phyloP scores from a whole-genome alignment of 441 rosid genomes.

The Populus hybrid region DNA sequence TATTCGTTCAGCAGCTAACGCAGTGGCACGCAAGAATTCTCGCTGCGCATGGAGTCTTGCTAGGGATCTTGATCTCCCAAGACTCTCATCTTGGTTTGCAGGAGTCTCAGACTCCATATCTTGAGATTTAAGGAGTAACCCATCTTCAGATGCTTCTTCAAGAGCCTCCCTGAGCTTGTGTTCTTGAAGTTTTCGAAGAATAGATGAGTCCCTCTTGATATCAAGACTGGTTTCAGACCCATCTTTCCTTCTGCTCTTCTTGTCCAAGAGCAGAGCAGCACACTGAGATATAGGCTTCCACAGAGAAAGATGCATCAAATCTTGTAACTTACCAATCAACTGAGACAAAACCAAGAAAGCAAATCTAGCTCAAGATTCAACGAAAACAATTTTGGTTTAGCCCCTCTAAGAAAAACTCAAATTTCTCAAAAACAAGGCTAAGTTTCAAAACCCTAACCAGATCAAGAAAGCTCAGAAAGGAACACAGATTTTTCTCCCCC shows the following conservation, averaged over 20 bases:
- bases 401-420: slow-evolving; percentile 40
- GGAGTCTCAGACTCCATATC: slow-evolving; percentile 48
- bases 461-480: neutral
- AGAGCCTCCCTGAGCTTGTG: slow-evolving; percentile 78
- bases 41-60: slow-evolving; percentile 89
- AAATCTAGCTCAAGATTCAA: slow-evolving; percentile 28
- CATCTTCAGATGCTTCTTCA: slow-evolving; percentile 83
- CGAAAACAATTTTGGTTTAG: slow-evolving; percentile 18
- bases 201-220: slow-evolving; percentile 34
- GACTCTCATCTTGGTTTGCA: slow-evolving; percentile 40
- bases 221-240: slow-evolving; percentile 48
- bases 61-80: slow-evolving; percentile 78
- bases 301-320: slow-evolving; percentile 75
- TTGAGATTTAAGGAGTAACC: slow-evolving; percentile 70
- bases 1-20: slow-evolving; percentile 56
- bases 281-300: slow-evolving; percentile 93
- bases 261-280: slow-evolving; percentile 76
- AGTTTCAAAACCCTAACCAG: slow-evolving; percentile 33
- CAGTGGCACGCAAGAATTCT: slow-evolving; percentile 77
- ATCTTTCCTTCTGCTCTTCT: slow-evolving; percentile 69
- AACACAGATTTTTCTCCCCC: neutral
- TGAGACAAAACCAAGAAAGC: slow-evolving; percentile 18
- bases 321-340: slow-evolving; percentile 21
- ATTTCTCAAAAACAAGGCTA: neutral
- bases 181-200: slow-evolving; percentile 56